Evolutionary conservation across 1,139 yeast genomes (phyloP).

Genomic region (Pichia sp.): DNA sequence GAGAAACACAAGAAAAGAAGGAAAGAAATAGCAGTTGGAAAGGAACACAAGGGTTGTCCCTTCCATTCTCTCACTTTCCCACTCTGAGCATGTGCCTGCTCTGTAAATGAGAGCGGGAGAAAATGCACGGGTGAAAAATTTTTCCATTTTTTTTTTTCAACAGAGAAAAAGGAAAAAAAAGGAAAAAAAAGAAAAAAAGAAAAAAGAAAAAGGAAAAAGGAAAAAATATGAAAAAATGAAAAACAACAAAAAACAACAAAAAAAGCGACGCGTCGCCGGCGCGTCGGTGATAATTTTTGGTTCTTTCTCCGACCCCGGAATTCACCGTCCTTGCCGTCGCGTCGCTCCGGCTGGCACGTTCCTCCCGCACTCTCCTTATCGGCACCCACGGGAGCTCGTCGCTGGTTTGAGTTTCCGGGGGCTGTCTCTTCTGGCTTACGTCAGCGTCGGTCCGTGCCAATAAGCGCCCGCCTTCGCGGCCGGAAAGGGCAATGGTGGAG

Average conservation of each 20-base stretch:
- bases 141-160: background rate
- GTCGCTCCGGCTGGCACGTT: too few relatives aligned
- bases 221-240: background rate
- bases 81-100: background rate
- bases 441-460: too few relatives aligned
- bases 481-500: background rate
- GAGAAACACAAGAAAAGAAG: too few relatives aligned
- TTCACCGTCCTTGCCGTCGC: too few relatives aligned
- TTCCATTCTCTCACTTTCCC: background rate
- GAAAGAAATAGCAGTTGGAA: too few relatives aligned
- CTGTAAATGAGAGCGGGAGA: background rate
- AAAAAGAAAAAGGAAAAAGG: background rate
- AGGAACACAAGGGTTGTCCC: background rate
- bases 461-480: background rate
- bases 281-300: too few relatives aligned
- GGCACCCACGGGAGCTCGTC: too few relatives aligned
- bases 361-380: too few relatives aligned
- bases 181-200: conserved; percentile 4
- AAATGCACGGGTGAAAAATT: conserved; percentile 3
- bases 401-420: too few relatives aligned
- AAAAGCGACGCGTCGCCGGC: background rate
- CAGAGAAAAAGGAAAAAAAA: background rate
- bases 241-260: background rate
- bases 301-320: too few relatives aligned
- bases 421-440: too few relatives aligned